Base-by-base conservation (phyloP, 306 rosid species). In the Lagenaria siceraria region DNA sequence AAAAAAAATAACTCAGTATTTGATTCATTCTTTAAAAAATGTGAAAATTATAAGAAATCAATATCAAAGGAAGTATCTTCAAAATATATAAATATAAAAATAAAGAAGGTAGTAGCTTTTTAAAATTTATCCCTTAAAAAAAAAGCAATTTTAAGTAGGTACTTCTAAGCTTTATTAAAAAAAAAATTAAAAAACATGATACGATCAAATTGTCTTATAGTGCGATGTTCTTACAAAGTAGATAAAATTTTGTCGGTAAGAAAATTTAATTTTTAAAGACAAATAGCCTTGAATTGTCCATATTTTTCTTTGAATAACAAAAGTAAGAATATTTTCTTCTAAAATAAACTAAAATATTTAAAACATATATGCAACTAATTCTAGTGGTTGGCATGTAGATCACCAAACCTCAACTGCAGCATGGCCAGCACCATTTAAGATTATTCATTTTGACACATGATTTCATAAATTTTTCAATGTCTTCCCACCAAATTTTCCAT, bases 331-430 rank as follows among this genome's bases (percentile, higher is more conserved):
- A 8, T 8, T 31, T 62, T 62, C 1, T 2, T 62, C 19, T 2
- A 33, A 63, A 63, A 52, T 1, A 18, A 64, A 7, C 58, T 81
- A 75, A 81, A 58, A 78, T 35, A 81, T 56, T 74, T 53, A 27
- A 79, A 14, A 27, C 36, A 29, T 75, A 13, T 24, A 68, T 48
- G 82, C 80, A 80, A 85, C 88, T 88, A 85, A 90, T 83, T 91
- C 84, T 24, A 60, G 87, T 86, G 29, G 97, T 86, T 91, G 94
- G 43, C 72, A 80, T 81, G 81, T 86, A 68, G 96, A 85, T 85
- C 83, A 90, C 97, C 98, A 84, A 93, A 92, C 90, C 86, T 76
- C 90, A 89, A 85, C 97, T 82, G 87, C 97, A 83, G 60, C 60
- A 4, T 53, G 65, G 76, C 59, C 81, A 84, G 87, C 90, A 86